Percentiles rank a stretch among this genome's conserved stretches.
Conservation (phyloP, 306 rosid genomes). For the Begonia peltatifolia region DNA sequence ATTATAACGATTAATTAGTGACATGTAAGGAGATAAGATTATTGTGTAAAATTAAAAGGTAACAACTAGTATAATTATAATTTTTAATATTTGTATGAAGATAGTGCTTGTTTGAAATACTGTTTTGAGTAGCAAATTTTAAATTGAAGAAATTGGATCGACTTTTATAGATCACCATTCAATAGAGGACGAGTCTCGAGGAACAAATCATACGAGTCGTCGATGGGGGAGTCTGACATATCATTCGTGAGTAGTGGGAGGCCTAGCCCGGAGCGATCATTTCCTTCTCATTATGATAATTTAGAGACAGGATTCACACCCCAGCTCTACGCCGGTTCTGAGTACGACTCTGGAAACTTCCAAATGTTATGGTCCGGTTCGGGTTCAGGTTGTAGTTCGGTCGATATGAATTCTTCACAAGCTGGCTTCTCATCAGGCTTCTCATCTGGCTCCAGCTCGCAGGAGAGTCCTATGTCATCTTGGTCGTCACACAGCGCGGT, state of each 20-base stretch:
- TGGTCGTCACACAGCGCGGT: constrained; percentile 7
- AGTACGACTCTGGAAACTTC: constrained; percentile 26
- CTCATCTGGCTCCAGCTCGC: constrained; percentile 22
- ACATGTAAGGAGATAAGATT: no score
- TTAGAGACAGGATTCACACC: constrained; percentile 19
- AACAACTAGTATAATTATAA: no score
- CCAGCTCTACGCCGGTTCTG: constrained; percentile 32
- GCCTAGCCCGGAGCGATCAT: constrained; percentile 35
- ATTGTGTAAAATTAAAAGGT: no score
- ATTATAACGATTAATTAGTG: no score
- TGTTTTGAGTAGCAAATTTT: no score
- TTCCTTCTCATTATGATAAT: constrained; percentile 26
- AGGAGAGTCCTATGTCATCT: constrained; percentile 19
- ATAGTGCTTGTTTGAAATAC: no score
- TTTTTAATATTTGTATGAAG: no score
- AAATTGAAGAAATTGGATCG: no score
- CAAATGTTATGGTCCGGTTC: constrained; percentile 22
- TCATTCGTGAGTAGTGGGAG: constrained; percentile 62
- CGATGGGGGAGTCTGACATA: constrained; percentile 37
- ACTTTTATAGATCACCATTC: constrained; percentile 9
- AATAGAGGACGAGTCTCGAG: constrained; percentile 19
- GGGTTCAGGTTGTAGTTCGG: constrained; percentile 22
- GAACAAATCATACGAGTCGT: constrained; percentile 28
- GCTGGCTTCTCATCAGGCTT: constrained; percentile 17
- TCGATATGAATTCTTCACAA: constrained; percentile 17